Evolutionary conservation across 768 basidiomycete genomes (phyloP), one percentile per base, ranked within the genome.

Genomic region (Stropharia rugosoannulata): DNA sequence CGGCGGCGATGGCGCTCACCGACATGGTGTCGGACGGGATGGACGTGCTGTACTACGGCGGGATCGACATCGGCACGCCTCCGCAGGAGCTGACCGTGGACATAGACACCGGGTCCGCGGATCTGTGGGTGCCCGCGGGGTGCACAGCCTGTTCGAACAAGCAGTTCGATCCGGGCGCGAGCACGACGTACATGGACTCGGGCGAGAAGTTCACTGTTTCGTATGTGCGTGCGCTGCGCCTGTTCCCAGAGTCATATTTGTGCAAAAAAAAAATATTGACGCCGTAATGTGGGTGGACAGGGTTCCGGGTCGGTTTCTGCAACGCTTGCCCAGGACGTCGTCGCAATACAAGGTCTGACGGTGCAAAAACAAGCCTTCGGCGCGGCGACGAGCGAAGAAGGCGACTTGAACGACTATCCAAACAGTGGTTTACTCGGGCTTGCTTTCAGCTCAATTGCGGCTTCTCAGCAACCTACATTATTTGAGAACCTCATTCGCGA

Each of bases 41-140:
- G 15, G 71, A 73, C 49, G 35, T 69, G n/a, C 47, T 72, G 6
- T 72, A 72, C 55, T 70, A 68, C 37, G 69, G 66, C 2, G 52
- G 62, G 18, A 50, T 86, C 45, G 36, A 59, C 5, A 73, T 89
- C 49, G 89, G 88, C 9, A 83, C 83, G 15, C 80, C 80, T 1
- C 60, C 70, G 0, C 85, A 87, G 65, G 50, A 59, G 18, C 62
- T 89, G 15, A 72, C 75, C 2, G 76, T 89, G 35, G 81, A 86
- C 66, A 71, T 89, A 59, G 88, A 90, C 66, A 89, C 87, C 2
- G 85, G 87, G 48, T 85, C 82, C 6, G 73, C 81, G 35, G 88
- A 90, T 64, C 72, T 86, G n/a, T 89, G 86, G 83, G 66, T 74
- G 2, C 75, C 80, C 27, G 65, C 69, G 12, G 50, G 64, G 42